These are phyloP conservation scores for Handroanthus guayacan DNA, from an alignment of 257 asterid genomes.

Conservation along the genomic window DNA sequence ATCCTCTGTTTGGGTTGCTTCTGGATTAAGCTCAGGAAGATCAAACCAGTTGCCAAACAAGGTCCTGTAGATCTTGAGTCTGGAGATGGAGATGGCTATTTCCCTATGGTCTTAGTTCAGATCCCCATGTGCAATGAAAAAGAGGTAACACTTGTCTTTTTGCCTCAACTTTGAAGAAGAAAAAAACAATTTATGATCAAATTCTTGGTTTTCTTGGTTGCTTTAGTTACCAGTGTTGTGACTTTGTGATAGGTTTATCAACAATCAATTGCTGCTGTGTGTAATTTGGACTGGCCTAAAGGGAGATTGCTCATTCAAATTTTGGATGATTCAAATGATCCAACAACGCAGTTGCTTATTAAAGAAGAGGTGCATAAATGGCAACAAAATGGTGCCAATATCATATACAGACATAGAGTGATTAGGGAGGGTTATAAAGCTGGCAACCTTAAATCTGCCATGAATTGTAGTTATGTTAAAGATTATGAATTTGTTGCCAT, in stretches of 20 bases:
- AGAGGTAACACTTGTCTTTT: conserved; percentile 58
- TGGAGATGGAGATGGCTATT: conserved; percentile 71
- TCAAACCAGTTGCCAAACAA: conserved; percentile 71
- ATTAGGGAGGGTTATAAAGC: conserved; percentile 94
- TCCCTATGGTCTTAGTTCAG: conserved; percentile 96
- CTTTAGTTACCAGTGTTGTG: conserved; percentile 11
- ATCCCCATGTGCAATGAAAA: conserved; percentile 99
- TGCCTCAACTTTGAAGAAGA: neutral
- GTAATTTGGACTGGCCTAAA: conserved; percentile 92
- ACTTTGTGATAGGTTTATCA: conserved; percentile 76
- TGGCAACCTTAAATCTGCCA: conserved; percentile 93
- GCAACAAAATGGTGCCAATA: conserved; percentile 82
- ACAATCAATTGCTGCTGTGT: conserved; percentile 89
- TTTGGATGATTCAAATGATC: conserved; percentile 91
- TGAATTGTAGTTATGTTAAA: conserved; percentile 89
- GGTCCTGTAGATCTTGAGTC: conserved; percentile 70
- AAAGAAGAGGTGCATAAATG: conserved; percentile 87
- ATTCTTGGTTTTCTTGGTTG: conserved; percentile 20
- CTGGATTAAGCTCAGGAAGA: conserved; percentile 68
- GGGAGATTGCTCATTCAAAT: conserved; percentile 79
- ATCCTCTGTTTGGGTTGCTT: conserved; percentile 83
- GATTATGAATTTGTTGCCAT: conserved; percentile 95
- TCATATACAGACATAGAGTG: conserved; percentile 84
- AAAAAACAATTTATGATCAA: neutral
- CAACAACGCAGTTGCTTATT: conserved; percentile 63